Evolutionary conservation across 2,329 filamentous ascomycete genomes (phyloP), one percentile per base, ranked within the genome.

Genomic region (Trichoderma simmonsii): DNA sequence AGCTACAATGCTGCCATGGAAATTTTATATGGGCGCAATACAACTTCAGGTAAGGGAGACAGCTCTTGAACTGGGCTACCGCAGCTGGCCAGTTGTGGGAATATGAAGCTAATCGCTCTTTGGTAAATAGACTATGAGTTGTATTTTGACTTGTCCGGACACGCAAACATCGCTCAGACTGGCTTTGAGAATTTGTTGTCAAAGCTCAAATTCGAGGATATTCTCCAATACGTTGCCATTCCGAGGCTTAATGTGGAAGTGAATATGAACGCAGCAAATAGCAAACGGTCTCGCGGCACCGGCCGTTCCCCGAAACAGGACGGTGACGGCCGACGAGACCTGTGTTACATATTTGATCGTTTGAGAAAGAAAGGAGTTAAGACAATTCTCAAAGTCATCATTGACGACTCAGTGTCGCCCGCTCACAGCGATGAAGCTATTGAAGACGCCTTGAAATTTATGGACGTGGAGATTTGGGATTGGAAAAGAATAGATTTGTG

Each of bases 401-500:
- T 80, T 9, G 75, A 78, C 12, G 78, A 80, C 64, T 59, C 56
- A 6, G 18, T 48, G 0, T 65, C 71, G 24, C 71, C 73, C 1
- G 56, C 76, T 5, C 79, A 81, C 60, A 78, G 77, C 39, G 77
- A 81, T 57, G 74, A 77, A 56, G 75, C 75, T 1, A 81, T 81
- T 36, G 77, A 78, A 48, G 70, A 76, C 15, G 70, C 75, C 0
- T 72, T 80, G 9, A 70, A 74, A 12, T 65, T 61, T 1, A 75
- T 80, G 48, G 71, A 75, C 12, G 75, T 81, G 11, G 77, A 80
- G 70, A 73, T 74, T 2, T 78, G 77, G 70, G 75, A 81, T 39
- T 81, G 80, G 80, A 75, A 72, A 6, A 79, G 78, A 71, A 59
- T 71, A 3, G 80, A 81, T 62, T 63, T 81, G 2, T 77, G 75